phyloP scores from a whole-genome alignment of 768 basidiomycete genomes.

The Trametes gibbosa region DNA sequence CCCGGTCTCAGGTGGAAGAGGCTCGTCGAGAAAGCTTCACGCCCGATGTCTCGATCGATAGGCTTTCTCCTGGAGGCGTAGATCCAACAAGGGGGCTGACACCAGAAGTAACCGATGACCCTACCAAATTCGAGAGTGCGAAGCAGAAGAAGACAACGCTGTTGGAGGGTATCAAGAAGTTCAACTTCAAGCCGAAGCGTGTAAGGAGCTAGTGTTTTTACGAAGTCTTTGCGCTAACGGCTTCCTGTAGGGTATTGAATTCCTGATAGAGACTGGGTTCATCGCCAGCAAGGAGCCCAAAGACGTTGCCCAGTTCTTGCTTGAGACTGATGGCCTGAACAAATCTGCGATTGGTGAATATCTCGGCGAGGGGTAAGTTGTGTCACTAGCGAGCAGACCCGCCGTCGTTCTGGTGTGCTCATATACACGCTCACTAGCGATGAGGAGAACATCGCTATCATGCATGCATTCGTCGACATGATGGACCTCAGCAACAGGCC shows the following conservation, averaged over 20 bases:
- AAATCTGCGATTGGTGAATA: conserved; percentile 98
- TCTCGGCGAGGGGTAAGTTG: conserved; percentile 86
- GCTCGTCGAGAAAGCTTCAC: conserved; percentile 46
- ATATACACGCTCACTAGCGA: conserved; percentile 50
- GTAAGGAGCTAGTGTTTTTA: conserved; percentile 41
- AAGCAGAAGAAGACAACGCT: conserved; percentile 96
- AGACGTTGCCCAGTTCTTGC: conserved; percentile 82
- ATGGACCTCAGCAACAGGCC: conserved; percentile 79
- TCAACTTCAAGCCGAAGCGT: conserved; percentile 98
- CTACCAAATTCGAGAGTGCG: conserved; percentile 88
- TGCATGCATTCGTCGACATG: conserved; percentile 96
- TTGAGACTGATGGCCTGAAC: conserved; percentile 87
- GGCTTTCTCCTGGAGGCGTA: conserved; percentile 43
- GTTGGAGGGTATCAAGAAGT: conserved; percentile 93
- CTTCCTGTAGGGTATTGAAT: conserved; percentile 73
- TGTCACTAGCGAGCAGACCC: not conserved
- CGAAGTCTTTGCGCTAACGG: not conserved
- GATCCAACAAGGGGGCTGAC: conserved; percentile 67
- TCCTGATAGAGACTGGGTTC: conserved; percentile 84
- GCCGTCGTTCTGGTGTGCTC: not conserved
- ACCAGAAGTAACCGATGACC: conserved; percentile 86
- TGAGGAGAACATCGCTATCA: conserved; percentile 83
- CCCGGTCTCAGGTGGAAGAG: conserved; percentile 58
- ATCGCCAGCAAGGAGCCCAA: conserved; percentile 68
- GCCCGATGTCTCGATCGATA: conserved; percentile 57